Evolutionary conservation across 345 rosid genomes (phyloP).

Genomic region (Capsella bursapastoris): DNA sequence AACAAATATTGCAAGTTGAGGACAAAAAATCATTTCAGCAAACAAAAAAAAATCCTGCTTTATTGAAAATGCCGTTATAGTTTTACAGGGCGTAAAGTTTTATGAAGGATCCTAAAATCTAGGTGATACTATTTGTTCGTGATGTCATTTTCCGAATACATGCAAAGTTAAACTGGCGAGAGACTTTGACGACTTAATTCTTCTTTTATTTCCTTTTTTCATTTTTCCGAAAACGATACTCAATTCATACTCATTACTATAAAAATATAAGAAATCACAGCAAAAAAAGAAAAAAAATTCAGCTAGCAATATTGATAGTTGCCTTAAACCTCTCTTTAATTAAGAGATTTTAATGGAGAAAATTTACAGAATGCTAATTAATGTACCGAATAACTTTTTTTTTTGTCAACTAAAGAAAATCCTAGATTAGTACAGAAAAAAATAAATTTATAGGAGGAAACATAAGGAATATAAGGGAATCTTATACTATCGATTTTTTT

Average conservation of each 20-base stretch:
- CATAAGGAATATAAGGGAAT: slow-evolving; percentile 42
- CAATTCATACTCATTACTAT: background rate
- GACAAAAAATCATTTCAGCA: slow-evolving; percentile 4
- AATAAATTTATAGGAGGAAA: slow-evolving; percentile 23
- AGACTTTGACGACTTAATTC: slow-evolving; percentile 4
- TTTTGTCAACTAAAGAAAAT: slow-evolving; percentile 8
- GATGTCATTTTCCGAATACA: slow-evolving; percentile 33
- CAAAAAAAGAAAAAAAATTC: background rate
- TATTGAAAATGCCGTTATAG: slow-evolving; percentile 15
- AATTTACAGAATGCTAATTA: background rate
- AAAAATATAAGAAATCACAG: background rate
- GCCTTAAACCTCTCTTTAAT: background rate
- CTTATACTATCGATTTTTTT: slow-evolving; percentile 1
- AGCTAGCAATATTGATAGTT: background rate
- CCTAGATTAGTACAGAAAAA: slow-evolving; percentile 4
- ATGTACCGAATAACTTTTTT: background rate
- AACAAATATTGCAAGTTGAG: slow-evolving; percentile 18
- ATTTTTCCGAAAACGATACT: background rate
- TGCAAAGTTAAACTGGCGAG: slow-evolving; percentile 21
- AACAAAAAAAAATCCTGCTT: background rate
- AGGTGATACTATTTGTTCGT: slow-evolving; percentile 37
- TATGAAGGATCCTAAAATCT: slow-evolving; percentile 27
- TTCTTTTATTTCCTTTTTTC: background rate
- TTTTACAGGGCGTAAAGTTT: slow-evolving; percentile 26
- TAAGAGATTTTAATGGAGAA: background rate